phyloP scores from a whole-genome alignment of 1,284 basidiomycete species.

The Tylopilus sp. region DNA sequence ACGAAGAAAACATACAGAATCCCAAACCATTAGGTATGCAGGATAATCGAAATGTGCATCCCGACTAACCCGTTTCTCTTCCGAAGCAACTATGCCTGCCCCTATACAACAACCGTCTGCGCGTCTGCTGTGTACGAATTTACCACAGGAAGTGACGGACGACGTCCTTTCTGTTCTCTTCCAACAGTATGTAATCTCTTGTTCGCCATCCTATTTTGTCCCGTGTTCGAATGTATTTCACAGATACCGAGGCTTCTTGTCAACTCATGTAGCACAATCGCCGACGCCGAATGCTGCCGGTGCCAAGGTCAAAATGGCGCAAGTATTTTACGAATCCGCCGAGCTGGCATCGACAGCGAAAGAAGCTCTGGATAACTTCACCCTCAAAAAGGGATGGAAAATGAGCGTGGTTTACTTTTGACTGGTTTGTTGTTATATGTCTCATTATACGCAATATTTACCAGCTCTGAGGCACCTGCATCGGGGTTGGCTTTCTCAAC shows the following conservation, averaged over 20 bases:
- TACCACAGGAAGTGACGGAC: slow-evolving; percentile 78
- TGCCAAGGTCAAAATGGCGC: slow-evolving; percentile 66
- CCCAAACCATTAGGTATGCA: slow-evolving; percentile 44
- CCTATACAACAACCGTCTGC: slow-evolving; percentile 57
- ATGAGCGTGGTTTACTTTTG: slow-evolving; percentile 75
- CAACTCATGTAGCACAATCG: slow-evolving; percentile 62
- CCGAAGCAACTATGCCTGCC: slow-evolving; percentile 47
- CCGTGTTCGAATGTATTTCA: slow-evolving; percentile 7
- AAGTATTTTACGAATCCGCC: slow-evolving; percentile 69
- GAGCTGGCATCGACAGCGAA: slow-evolving; percentile 73
- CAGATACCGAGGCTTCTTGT: slow-evolving; percentile 75
- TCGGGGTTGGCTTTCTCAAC: neutral
- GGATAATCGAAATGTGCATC: slow-evolving; percentile 15
- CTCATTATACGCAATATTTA: neutral
- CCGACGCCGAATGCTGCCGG: slow-evolving; percentile 61
- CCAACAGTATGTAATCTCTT: slow-evolving; percentile 64
- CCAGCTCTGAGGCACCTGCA: neutral
- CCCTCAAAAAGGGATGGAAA: slow-evolving; percentile 75
- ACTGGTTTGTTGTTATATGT: slow-evolving; percentile 26
- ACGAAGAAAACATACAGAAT: slow-evolving; percentile 53
- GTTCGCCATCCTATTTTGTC: neutral
- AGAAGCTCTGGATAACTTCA: slow-evolving; percentile 74
- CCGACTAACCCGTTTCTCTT: slow-evolving; percentile 30
- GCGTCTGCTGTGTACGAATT: slow-evolving; percentile 69
- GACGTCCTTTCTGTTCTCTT: slow-evolving; percentile 79